These are phyloP conservation scores for Suillus subluteus DNA, from an alignment of 768 basidiomycete genomes.

Conservation along the genomic window DNA sequence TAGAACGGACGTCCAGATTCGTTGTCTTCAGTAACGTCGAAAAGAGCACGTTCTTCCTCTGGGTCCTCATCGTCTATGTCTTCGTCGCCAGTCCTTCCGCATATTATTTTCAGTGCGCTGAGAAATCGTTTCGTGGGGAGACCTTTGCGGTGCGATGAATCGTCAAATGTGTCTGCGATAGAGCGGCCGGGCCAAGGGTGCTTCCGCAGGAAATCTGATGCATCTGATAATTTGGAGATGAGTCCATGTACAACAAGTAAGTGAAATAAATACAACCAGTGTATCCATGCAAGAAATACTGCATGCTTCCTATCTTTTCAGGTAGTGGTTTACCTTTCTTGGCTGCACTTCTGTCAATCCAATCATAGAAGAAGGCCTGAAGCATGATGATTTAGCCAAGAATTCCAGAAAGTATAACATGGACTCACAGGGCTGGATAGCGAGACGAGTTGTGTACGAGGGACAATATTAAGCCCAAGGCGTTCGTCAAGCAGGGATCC, in stretches of 20 bases:
- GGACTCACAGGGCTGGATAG: constrained; percentile 66
- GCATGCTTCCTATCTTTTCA: constrained; percentile 91
- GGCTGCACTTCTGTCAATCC: constrained; percentile 79
- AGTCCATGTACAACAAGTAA: neutral
- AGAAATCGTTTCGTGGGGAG: constrained; percentile 68
- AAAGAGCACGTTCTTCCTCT: constrained; percentile 73
- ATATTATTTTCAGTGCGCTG: constrained; percentile 74
- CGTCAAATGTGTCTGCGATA: constrained; percentile 84
- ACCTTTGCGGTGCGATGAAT: constrained; percentile 77
- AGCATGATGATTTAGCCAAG: constrained; percentile 9
- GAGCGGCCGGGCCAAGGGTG: constrained; percentile 89
- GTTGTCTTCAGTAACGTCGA: constrained; percentile 63
- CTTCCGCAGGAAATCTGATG: constrained; percentile 83
- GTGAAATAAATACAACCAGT: constrained; percentile 48
- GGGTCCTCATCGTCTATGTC: constrained; percentile 76
- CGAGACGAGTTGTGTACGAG: constrained; percentile 81
- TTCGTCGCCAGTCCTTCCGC: constrained; percentile 79
- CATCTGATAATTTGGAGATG: constrained; percentile 50
- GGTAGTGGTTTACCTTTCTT: constrained; percentile 86
- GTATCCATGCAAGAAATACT: constrained; percentile 85
- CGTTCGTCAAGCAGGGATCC: constrained; percentile 82
- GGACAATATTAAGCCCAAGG: constrained; percentile 79
- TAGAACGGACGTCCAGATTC: constrained; percentile 69
- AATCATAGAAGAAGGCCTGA: constrained; percentile 91
- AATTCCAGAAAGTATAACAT: neutral